These are phyloP conservation scores for Blastobotrys serpentis DNA, from an alignment of 1,139 yeast species.

Conservation along the genomic window DNA sequence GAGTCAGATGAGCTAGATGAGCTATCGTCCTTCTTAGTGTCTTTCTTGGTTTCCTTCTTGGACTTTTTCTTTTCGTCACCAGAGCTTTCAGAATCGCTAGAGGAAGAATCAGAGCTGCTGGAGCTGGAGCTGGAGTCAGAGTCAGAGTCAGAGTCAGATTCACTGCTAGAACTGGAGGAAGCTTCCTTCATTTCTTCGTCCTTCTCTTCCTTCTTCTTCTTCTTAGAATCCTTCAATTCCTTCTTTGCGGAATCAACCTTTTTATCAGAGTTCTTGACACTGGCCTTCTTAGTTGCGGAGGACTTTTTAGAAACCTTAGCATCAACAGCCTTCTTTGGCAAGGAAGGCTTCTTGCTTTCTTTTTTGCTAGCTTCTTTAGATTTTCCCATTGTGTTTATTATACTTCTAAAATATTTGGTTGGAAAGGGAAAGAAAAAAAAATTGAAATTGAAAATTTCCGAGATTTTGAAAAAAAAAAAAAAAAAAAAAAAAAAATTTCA, in stretches of 20 bases:
- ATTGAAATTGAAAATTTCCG: constrained; percentile 3
- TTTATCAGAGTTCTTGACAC: constrained; percentile 12
- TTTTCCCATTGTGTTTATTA: constrained; percentile 21
- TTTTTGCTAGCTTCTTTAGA: constrained; percentile 29
- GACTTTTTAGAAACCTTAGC: constrained; percentile 17
- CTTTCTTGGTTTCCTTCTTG: constrained; percentile 21
- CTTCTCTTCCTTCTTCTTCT: constrained; percentile 32
- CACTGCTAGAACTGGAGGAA: constrained; percentile 25
- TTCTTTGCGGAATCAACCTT: constrained; percentile 24
- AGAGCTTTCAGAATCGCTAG: constrained; percentile 22
- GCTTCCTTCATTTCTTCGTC: constrained; percentile 27
- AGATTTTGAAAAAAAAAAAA: no score
- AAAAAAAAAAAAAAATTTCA: neutral
- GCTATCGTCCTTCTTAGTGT: constrained; percentile 23
- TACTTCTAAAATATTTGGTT: constrained; percentile 2
- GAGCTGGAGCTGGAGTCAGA: constrained; percentile 39
- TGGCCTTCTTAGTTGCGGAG: constrained; percentile 9
- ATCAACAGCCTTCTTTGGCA: constrained; percentile 30
- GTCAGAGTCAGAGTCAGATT: constrained; percentile 32
- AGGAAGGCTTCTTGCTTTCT: constrained; percentile 35
- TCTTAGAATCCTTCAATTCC: constrained; percentile 29
- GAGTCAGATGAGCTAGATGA: constrained; percentile 33
- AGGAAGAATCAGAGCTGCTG: constrained; percentile 30
- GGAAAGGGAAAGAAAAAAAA: constrained; percentile 13
- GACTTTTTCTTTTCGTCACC: constrained; percentile 20